A percentile compares a stretch with the other conserved stretches of the same genome.
Evolutionary conservation across 2,329 filamentous ascomycete genomes (phyloP).

Genomic region (Monilinia laxa): DNA sequence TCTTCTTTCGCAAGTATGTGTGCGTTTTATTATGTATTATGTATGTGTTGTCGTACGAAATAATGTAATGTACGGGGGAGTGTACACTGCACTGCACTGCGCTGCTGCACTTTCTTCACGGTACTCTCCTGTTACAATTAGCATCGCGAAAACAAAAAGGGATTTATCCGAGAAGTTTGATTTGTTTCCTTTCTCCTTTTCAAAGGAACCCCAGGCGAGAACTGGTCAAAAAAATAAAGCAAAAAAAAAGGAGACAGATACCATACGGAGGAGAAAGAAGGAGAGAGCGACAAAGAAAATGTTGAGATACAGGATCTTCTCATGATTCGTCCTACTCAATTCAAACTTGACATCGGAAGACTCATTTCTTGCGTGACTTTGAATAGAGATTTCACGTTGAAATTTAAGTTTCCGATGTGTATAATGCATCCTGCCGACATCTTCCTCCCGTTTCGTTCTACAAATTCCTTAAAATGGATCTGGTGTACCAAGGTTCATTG

Average conservation of each 20-base stretch:
- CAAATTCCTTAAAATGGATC: slow-evolving; percentile 27
- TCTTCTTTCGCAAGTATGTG: neutral
- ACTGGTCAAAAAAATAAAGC: neutral
- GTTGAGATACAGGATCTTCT: slow-evolving; percentile 10
- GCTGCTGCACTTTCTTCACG: neutral
- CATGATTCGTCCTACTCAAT: slow-evolving; percentile 9
- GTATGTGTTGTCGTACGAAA: slow-evolving; percentile 1
- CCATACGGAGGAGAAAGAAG: neutral
- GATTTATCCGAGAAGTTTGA: neutral
- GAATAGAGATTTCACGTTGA: slow-evolving; percentile 24
- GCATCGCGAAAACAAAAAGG: slow-evolving; percentile 8
- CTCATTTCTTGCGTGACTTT: slow-evolving; percentile 17
- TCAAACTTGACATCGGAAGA: slow-evolving; percentile 22
- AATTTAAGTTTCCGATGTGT: slow-evolving; percentile 25
- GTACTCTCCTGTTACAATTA: slow-evolving; percentile 1
- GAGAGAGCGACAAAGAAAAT: slow-evolving; percentile 16
- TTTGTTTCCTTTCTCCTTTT: neutral
- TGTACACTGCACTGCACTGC: neutral
- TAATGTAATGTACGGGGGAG: neutral
- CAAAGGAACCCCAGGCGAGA: slow-evolving; percentile 1
- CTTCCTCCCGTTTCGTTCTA: slow-evolving; percentile 31
- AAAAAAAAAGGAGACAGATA: neutral
- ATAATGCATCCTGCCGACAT: slow-evolving; percentile 31
- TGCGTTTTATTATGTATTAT: neutral
- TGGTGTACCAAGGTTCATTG: slow-evolving; percentile 24